A percentile compares a stretch with the other conserved stretches of the same genome.
These are phyloP conservation scores for Fomitopsis serialis DNA, from an alignment of 768 basidiomycete genomes.

Conservation along the genomic window DNA sequence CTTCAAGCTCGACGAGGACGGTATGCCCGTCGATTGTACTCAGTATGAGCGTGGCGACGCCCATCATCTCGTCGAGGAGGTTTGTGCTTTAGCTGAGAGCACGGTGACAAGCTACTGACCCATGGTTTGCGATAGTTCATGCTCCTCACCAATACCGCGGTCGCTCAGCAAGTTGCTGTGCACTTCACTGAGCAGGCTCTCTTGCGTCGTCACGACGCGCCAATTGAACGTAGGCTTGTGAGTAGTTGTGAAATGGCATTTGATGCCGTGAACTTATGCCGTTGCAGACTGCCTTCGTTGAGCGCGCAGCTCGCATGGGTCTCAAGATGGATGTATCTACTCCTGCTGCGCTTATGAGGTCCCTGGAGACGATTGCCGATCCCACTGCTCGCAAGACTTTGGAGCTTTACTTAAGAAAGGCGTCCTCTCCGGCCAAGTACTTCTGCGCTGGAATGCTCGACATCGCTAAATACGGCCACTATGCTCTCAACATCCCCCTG, in stretches of 20 bases:
- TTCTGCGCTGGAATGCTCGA: slow-evolving; percentile 99
- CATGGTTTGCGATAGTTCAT: slow-evolving; percentile 59
- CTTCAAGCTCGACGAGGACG: slow-evolving; percentile 77
- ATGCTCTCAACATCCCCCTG: slow-evolving; percentile 82
- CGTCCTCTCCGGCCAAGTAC: slow-evolving; percentile 94
- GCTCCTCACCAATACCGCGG: slow-evolving; percentile 84
- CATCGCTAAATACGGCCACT: slow-evolving; percentile 96
- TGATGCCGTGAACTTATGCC: slow-evolving; percentile 8
- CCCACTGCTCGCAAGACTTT: slow-evolving; percentile 73
- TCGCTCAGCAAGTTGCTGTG: slow-evolving; percentile 90
- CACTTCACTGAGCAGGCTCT: slow-evolving; percentile 96
- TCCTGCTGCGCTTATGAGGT: slow-evolving; percentile 77
- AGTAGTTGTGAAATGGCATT: slow-evolving; percentile 19
- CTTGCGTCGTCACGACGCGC: slow-evolving; percentile 88
- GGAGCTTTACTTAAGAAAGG: slow-evolving; percentile 79
- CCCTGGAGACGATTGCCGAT: slow-evolving; percentile 70
- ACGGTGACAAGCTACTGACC: slow-evolving; percentile 1
- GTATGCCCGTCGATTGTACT: slow-evolving; percentile 74
- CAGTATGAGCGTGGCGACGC: slow-evolving; percentile 65
- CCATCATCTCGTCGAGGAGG: slow-evolving; percentile 85
- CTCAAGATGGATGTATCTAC: slow-evolving; percentile 77
- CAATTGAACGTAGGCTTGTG: slow-evolving; percentile 87
- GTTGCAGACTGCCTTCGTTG: slow-evolving; percentile 62
- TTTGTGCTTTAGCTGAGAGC: slow-evolving; percentile 21
- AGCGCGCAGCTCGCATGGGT: slow-evolving; percentile 81